Conservation (phyloP, 169 alveolate genomes). For the Plasmodium cynomolgi region DNA sequence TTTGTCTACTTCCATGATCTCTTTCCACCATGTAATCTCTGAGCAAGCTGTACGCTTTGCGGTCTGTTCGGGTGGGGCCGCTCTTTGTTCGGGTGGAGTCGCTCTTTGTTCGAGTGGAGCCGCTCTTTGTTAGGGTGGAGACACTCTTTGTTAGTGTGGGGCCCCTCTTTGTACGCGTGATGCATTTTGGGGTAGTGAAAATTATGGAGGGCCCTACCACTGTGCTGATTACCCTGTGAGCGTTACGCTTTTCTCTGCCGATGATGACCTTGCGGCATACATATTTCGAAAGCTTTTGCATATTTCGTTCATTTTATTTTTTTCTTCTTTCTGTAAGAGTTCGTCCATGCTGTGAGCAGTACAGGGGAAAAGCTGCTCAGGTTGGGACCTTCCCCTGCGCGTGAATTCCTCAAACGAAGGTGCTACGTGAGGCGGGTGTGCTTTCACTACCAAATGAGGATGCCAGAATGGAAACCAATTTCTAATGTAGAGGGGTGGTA, state of each 20-base stretch:
- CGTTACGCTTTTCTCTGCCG: background rate
- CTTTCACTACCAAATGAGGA: background rate
- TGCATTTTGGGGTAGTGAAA: background rate
- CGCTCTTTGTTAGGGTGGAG: too few species aligned
- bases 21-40: slow-evolving; percentile 5
- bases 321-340: background rate
- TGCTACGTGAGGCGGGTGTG: background rate
- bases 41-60: background rate
- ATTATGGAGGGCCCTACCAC: background rate
- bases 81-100: background rate
- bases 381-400: background rate
- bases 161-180: background rate
- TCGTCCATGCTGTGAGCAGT: background rate
- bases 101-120: background rate
- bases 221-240: background rate
- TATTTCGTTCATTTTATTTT: slow-evolving; percentile 63
- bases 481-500: background rate
- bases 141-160: background rate
- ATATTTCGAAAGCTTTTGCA: slow-evolving; percentile 65
- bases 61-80: background rate
- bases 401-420: background rate
- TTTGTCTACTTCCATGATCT: background rate
- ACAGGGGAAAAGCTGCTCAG: background rate
- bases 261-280: slow-evolving; percentile 17
- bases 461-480: too few species aligned